Evolutionary conservation across 495 filamentous ascomycete species (phyloP).

Genomic region (Penicillium goetzii): DNA sequence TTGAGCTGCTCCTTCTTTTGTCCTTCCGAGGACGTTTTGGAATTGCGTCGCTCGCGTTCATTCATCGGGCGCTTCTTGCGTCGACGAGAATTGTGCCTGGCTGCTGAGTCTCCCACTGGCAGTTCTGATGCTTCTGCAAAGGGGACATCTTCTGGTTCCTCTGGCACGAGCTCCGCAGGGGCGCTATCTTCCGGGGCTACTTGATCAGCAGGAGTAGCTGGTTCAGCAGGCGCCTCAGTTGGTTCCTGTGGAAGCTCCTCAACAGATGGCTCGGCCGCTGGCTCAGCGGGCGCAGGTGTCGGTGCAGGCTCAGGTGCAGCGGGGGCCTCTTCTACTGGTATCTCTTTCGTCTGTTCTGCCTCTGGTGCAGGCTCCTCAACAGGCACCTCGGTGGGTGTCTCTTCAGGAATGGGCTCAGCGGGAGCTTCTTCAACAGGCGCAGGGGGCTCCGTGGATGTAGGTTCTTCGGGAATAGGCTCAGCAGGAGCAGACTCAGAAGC

Average conservation of each 20-base stretch:
- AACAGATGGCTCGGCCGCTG: constrained; percentile 13
- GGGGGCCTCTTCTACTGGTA: constrained; percentile 10
- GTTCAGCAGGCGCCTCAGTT: constrained; percentile 15
- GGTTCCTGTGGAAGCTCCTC: constrained; percentile 12
- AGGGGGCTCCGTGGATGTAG: constrained; percentile 2
- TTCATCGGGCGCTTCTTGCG: constrained; percentile 37
- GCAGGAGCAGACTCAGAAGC: constrained; percentile 15
- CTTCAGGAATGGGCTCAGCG: constrained; percentile 5
- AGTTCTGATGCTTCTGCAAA: constrained; percentile 21
- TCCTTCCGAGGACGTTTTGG: constrained; percentile 46
- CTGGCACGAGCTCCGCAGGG: constrained; percentile 19
- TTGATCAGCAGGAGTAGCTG: constrained; percentile 10
- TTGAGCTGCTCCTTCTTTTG: constrained; percentile 31
- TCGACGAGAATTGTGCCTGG: constrained; percentile 27
- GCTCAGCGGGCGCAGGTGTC: constrained; percentile 13
- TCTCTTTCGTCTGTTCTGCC: constrained; percentile 4
- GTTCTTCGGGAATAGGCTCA: constrained; percentile 13
- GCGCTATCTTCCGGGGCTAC: constrained; percentile 10
- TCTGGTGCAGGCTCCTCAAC: constrained; percentile 14
- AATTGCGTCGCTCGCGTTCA: constrained; percentile 40
- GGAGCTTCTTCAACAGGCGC: constrained; percentile 14
- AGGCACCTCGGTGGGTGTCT: constrained; percentile 11
- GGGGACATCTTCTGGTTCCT: constrained; percentile 17
- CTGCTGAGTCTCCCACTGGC: constrained; percentile 21
- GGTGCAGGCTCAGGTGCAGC: constrained; percentile 1